Base-by-base conservation (phyloP, 2,329 filamentous ascomycete genomes). In the Trichoderma pleuroti region DNA sequence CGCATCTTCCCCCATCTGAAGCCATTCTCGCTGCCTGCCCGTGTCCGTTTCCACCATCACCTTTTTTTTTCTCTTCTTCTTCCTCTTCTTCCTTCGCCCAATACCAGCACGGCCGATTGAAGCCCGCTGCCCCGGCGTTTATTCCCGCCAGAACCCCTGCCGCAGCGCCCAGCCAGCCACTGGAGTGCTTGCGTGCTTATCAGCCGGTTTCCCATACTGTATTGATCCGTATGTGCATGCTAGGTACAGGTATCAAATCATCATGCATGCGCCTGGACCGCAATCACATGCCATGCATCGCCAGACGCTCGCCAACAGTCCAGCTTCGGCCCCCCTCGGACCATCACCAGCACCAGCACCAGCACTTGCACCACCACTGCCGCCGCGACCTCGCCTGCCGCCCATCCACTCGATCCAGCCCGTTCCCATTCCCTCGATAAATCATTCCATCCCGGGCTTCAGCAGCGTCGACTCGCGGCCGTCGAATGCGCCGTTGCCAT, bases 241-340 rank as follows among this genome's bases (percentile, higher is more conserved):
- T 12, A 30, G n/a, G n/a, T n/a, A n/a, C n/a, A n/a, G n/a, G n/a
- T 21, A 24, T 52, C 26, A 28, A 28, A 28, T 28, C 5, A 28
- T 28, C n/a, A n/a, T 28, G 26, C 5, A 18, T 57, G 28, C 54
- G 32, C n/a, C 68, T 71, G 70, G 66, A 63, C 54, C 74, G 72
- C 71, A 74, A 75, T 75, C 74, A 75, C 74, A 75, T 75, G 74
- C 59, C 34, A 62, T 39, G 34, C 74, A 74, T 73, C 70, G 71
- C 72, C 36, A 68, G 42, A 52, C 65, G 42, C 36, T 68, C 36
- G 7, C 56, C 70, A 68, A 36, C 70, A 68, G 70, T 54, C 62
- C 68, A 57, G 60, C 68, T 64, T 64, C 60, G 46, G 68, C 60
- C 68, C 42, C 59, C 68, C 68, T 70, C 68, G 68, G 68, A 54